A percentile compares a stretch with the other conserved stretches of the same genome.
Conservation (phyloP, 192 early-diverging fungal species). For the Martensiomyces pterosporus region DNA sequence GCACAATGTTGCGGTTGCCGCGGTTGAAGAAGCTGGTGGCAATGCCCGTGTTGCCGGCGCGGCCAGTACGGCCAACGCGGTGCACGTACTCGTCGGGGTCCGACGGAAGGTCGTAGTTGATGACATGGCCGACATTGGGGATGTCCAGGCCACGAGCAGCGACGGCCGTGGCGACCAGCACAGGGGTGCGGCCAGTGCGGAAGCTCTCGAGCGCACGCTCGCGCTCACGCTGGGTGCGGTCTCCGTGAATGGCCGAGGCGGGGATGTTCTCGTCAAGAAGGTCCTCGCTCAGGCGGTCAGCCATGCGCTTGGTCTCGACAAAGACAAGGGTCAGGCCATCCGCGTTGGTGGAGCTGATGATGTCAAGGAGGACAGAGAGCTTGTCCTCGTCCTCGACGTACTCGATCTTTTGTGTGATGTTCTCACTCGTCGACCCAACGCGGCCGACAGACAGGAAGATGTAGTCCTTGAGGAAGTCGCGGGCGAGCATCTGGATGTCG, state of each 20-base stretch:
- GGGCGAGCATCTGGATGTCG: constrained; percentile 84
- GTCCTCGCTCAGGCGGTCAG: constrained; percentile 83
- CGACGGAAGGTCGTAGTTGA: constrained; percentile 94
- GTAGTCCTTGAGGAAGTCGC: constrained; percentile 83
- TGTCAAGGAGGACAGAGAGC: constrained; percentile 80
- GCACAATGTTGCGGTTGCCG: constrained; percentile 75
- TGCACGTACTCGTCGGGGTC: constrained; percentile 99
- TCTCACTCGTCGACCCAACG: constrained; percentile 91
- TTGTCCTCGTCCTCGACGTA: constrained; percentile 96
- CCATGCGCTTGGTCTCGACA: constrained; percentile 94
- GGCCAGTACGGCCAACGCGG: constrained; percentile 96
- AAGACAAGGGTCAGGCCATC: constrained; percentile 87
- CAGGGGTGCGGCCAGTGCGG: constrained; percentile 70
- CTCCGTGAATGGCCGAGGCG: constrained; percentile 97
- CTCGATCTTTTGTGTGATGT: constrained; percentile 90
- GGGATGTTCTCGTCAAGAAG: constrained; percentile 72
- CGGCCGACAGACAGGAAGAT: constrained; percentile 87
- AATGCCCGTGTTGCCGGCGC: constrained; percentile 90
- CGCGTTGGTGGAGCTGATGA: constrained; percentile 58
- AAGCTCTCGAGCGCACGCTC: constrained; percentile 87
- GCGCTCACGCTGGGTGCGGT: constrained; percentile 92
- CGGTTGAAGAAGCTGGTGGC: constrained; percentile 96
- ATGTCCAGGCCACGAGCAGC: constrained; percentile 94
- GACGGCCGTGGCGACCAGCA: constrained; percentile 97
- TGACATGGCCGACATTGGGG: constrained; percentile 77